Base-by-base conservation (phyloP, 208 protist genomes). In the Leishmania lainsoni region DNA sequence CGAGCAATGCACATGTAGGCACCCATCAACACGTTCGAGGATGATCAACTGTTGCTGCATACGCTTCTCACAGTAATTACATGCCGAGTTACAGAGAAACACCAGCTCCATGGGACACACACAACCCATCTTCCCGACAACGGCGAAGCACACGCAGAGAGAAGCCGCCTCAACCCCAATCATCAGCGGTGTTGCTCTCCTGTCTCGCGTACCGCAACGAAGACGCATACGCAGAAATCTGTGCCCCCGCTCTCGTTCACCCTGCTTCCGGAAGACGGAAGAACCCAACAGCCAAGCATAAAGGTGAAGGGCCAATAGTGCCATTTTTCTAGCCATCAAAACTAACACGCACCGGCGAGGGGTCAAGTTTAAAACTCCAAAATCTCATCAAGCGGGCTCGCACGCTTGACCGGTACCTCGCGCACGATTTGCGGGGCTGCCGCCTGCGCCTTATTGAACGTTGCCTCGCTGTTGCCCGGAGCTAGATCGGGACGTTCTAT, bases 341-440 rank as follows among this genome's bases (percentile, higher is more conserved):
- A 20, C 17, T 3, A 14, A 17, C 8, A 17, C 29, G 3, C 17
- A 22, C 39, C 5, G 1, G 32, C 0, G 29, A 29, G 6, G 39
- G n/a, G 26, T 42, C n/a, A 5, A 9, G 16, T 20, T 89, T 70
- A 92, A 75, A 92, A 90, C 3, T 93, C 90, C 26, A 93, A 49
- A 35, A 93, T 54, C 58, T 91, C 86, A 73, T 93, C 90, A 22
- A 93, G 73, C 29, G 90, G 90, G 61, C 88, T 91, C 10, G 82
- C 76, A 10, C 90, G 87, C 14, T 79, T 88, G 32, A 83, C 80
- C 9, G 90, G 90, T 8, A 81, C 81, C 56, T 77, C 69, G 45
- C 61, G 16, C 14, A 73, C 75, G 9, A 29, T 35, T 26, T 10
- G 29, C 0, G 20, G 20, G 8, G 61, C 3, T 16, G 58, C 54